Conservation (phyloP, 331 rosid species). For the Saraca asoca region DNA sequence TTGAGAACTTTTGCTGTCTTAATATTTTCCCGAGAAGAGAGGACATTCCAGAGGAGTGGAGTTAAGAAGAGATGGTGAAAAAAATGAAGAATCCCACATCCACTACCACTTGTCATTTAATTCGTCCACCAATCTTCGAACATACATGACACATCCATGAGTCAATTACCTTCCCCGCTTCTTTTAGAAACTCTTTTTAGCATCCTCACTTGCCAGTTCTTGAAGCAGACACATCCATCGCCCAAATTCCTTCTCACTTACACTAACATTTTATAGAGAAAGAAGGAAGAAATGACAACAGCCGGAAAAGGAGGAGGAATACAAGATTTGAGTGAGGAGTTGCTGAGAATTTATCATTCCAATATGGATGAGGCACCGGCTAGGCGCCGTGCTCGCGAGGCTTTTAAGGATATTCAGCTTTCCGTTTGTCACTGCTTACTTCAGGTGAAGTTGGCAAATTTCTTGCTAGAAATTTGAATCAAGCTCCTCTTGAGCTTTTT, state of each 20-base stretch:
- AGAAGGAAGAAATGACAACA: conserved; percentile 28
- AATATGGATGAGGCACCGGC: conserved; percentile 52
- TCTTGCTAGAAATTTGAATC: not conserved
- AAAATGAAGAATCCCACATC: no score
- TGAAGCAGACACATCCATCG: not conserved
- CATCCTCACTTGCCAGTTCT: not conserved
- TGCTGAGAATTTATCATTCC: conserved; percentile 31
- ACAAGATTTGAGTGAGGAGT: conserved; percentile 37
- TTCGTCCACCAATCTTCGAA: conserved; percentile 36
- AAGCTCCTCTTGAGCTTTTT: not conserved
- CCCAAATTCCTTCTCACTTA: not conserved
- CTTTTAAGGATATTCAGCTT: conserved; percentile 44
- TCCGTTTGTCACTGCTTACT: conserved; percentile 51
- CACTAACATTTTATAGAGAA: no score
- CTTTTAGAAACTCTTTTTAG: conserved; percentile 6
- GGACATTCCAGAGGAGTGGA: no score
- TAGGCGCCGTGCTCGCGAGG: conserved; percentile 50
- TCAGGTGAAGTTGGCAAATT: conserved; percentile 20
- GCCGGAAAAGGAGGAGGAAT: conserved; percentile 5
- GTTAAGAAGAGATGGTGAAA: no score
- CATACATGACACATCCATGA: not conserved
- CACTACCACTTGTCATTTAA: conserved; percentile 29
- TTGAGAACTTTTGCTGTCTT: no score
- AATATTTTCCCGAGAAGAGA: no score
- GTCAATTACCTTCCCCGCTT: conserved; percentile 16